Conservation (phyloP, 2,329 filamentous ascomycete genomes). For the Coniochaeta sp. region DNA sequence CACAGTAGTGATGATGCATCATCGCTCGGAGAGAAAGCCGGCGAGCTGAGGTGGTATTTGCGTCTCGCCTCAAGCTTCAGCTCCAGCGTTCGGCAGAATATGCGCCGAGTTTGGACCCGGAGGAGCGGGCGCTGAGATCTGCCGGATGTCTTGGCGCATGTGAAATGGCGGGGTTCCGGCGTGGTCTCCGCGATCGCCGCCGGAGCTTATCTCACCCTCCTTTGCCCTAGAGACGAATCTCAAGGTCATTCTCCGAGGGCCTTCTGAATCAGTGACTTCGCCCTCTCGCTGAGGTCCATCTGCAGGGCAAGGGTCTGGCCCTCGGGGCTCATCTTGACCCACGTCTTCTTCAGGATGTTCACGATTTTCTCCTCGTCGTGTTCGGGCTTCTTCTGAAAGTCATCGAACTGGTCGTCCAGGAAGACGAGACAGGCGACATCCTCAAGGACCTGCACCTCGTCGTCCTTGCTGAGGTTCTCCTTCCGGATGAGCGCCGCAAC, state of each 20-base stretch:
- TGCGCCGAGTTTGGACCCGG: background rate
- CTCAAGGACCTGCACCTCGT: conserved; percentile 69
- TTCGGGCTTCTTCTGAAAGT: conserved; percentile 61
- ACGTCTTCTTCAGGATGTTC: conserved; percentile 64
- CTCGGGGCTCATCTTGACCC: conserved; percentile 64
- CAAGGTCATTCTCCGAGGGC: conserved; percentile 37
- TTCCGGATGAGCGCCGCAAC: conserved; percentile 72
- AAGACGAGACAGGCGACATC: conserved; percentile 86
- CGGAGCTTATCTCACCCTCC: background rate
- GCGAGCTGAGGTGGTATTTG: background rate
- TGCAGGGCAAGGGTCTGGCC: conserved; percentile 58
- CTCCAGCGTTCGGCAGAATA: background rate
- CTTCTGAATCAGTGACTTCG: conserved; percentile 53
- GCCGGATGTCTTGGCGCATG: background rate
- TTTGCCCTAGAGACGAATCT: background rate
- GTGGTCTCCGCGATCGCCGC: background rate
- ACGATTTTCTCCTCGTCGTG: conserved; percentile 72
- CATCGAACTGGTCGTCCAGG: conserved; percentile 78
- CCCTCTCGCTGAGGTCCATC: conserved; percentile 58
- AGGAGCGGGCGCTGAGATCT: background rate
- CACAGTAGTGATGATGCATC: background rate
- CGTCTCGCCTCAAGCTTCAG: background rate
- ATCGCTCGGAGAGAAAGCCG: background rate
- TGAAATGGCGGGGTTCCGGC: conserved; percentile 1
- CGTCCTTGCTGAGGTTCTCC: conserved; percentile 56